Evolutionary conservation across 1,284 basidiomycete genomes (phyloP).

Genomic region (Papiliotrema flavescens): DNA sequence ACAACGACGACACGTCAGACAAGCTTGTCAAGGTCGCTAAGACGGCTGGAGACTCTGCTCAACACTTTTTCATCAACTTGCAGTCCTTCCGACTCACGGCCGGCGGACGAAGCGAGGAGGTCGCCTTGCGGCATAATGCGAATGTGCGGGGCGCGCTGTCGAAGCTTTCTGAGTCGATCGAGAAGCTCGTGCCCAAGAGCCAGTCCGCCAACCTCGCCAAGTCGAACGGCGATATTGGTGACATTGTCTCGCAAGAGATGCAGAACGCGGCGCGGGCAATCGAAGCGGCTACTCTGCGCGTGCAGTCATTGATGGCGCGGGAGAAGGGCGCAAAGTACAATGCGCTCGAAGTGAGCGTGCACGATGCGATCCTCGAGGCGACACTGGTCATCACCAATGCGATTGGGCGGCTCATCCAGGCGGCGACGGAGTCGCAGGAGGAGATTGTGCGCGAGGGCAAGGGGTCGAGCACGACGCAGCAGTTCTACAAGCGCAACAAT

Average conservation of each 20-base stretch:
- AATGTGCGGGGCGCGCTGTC: constrained; percentile 76
- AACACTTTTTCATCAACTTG: constrained; percentile 91
- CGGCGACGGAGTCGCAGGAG: constrained; percentile 94
- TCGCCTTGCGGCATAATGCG: constrained; percentile 85
- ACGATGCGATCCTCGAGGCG: constrained; percentile 93
- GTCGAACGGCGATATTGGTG: constrained; percentile 89
- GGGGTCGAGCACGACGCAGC: constrained; percentile 83
- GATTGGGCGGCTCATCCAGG: constrained; percentile 89
- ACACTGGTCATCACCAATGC: constrained; percentile 93
- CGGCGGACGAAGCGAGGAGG: constrained; percentile 72
- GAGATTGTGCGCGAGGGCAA: constrained; percentile 96
- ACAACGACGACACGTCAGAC: constrained; percentile 87
- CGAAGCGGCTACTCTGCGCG: constrained; percentile 81
- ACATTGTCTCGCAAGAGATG: constrained; percentile 97
- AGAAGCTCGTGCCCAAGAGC: constrained; percentile 80
- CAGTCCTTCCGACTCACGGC: constrained; percentile 90
- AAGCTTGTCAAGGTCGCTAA: constrained; percentile 84
- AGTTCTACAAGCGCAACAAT: constrained; percentile 99
- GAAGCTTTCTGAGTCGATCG: constrained; percentile 82
- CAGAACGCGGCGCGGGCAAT: constrained; percentile 87
- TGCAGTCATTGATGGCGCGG: constrained; percentile 85
- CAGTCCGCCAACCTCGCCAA: constrained; percentile 62
- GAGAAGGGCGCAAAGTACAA: constrained; percentile 78
- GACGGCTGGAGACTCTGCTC: constrained; percentile 75
- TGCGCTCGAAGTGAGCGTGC: constrained; percentile 90